Percentiles rank a stretch among this genome's conserved stretches.
These are phyloP conservation scores for Kodamaea lidongshanica DNA, from an alignment of 805 yeast species.

Conservation along the genomic window DNA sequence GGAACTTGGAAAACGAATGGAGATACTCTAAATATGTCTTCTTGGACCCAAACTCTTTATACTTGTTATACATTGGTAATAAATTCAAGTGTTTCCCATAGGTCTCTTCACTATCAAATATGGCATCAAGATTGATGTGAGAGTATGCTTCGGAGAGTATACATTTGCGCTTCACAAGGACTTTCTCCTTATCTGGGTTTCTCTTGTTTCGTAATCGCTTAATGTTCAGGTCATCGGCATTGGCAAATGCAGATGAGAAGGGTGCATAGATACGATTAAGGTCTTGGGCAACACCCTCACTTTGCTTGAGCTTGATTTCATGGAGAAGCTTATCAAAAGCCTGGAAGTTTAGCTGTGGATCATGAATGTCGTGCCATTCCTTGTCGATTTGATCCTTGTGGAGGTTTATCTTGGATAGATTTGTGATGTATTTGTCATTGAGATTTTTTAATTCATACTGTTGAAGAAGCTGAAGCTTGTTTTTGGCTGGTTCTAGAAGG, in stretches of 20 bases:
- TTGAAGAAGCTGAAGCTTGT: constrained; percentile 30
- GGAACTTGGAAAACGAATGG: constrained; percentile 37
- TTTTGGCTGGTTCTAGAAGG: constrained; percentile 15
- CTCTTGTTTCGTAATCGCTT: constrained; percentile 14
- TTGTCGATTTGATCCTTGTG: constrained; percentile 6
- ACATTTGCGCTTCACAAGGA: constrained; percentile 25
- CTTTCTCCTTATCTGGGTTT: constrained; percentile 10
- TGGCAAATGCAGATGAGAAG: constrained; percentile 18
- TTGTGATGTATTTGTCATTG: constrained; percentile 34
- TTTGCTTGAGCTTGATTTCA: constrained; percentile 18
- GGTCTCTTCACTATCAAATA: constrained; percentile 56
- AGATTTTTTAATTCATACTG: constrained; percentile 62
- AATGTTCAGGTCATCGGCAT: constrained; percentile 10
- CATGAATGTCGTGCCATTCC: constrained; percentile 12
- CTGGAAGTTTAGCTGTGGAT: constrained; percentile 20
- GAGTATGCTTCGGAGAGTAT: constrained; percentile 47
- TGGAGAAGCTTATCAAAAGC: constrained; percentile 34
- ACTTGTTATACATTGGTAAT: constrained; percentile 42
- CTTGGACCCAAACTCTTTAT: constrained; percentile 39
- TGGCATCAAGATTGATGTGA: constrained; percentile 40
- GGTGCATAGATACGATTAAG: constrained; percentile 12
- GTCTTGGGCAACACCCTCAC: constrained; percentile 14
- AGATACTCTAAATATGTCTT: constrained; percentile 48
- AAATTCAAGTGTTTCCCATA: constrained; percentile 64
- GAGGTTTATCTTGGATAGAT: constrained; percentile 5